Base-by-base conservation (phyloP, 176 grass and related monocot species). In the Typha latifolia region DNA sequence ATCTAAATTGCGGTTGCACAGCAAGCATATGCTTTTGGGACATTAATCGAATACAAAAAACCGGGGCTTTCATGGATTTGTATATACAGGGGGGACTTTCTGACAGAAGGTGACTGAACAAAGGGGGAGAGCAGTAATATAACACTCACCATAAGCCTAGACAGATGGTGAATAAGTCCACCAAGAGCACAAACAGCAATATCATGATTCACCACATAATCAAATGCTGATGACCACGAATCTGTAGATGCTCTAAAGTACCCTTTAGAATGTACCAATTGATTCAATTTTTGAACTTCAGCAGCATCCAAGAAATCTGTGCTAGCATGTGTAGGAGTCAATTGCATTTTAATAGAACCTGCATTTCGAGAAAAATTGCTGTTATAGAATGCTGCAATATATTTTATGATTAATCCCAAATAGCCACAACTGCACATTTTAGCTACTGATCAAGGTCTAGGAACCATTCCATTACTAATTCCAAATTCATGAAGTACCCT, bases 131-230 rank as follows among this genome's bases (percentile, higher is more conserved):
- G 18, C 16, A 56, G 52, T 15, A 70, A 34, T 32, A 26, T 26
- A 65, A 49, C n/a, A 50, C 82, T 66, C 80, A 97, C 93, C 93
- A 97, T 92, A 70, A 97, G 75, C 66, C 93, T 91, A 72, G 75
- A 82, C 67, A 91, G 74, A 70, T 97, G 93, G 61, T 68, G 52
- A 78, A 91, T 80, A 80, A 97, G 88, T 78, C 80, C 81, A 47
- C 93, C 83, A 69, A 97, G 88, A 34, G 88, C 85, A 68, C 78
- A 92, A 31, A 97, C 51, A 89, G 72, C 62, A 20, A 85, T 65
- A 75, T 88, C 77, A 82, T 48, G 66, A 77, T 92, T 81, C 23
- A n/a, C 62, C 31, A 72, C 74, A 84, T 53, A 73, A 61, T 87
- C 81, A 63, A 89, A 84, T 47, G 81, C 75, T 71, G 74, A 84